phyloP scores from a whole-genome alignment of 148 eudicot species.

The Arbutus unedo region DNA sequence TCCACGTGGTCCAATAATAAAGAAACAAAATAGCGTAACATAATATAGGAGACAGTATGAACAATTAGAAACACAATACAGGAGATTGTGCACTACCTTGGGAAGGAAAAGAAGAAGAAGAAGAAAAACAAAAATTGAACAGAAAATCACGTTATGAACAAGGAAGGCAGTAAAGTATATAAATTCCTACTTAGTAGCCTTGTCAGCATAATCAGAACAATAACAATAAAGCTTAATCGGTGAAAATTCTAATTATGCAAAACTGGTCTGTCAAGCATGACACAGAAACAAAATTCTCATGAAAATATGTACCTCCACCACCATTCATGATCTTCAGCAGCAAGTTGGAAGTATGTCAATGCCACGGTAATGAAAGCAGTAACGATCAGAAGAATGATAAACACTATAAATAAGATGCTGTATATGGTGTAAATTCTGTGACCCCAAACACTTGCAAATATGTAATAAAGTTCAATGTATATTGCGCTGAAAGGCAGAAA shows the following conservation, averaged over 20 bases:
- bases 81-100: not conserved
- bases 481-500: constrained; percentile 37
- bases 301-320: constrained; percentile 36
- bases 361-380: constrained; percentile 40
- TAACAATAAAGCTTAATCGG: no score
- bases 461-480: constrained; percentile 37
- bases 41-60: not conserved
- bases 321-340: constrained; percentile 42
- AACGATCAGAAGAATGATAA: constrained; percentile 36
- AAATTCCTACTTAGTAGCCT: not conserved
- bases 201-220: not conserved
- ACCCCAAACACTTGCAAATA: constrained; percentile 48
- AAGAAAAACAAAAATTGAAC: not conserved
- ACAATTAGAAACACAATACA: not conserved
- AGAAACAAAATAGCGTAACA: not conserved
- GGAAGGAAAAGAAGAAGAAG: not conserved
- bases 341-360: constrained; percentile 40
- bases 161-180: not conserved
- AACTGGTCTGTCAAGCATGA: not conserved
- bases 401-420: constrained; percentile 37
- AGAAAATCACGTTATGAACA: not conserved
- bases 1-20: not conserved
- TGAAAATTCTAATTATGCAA: no score
- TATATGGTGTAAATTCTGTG: constrained; percentile 42
- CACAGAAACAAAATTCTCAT: not conserved